Evolutionary conservation across 352 stramenopile species (phyloP), one percentile per base, ranked within the genome.

Genomic region (Phytophthora pluvialis): DNA sequence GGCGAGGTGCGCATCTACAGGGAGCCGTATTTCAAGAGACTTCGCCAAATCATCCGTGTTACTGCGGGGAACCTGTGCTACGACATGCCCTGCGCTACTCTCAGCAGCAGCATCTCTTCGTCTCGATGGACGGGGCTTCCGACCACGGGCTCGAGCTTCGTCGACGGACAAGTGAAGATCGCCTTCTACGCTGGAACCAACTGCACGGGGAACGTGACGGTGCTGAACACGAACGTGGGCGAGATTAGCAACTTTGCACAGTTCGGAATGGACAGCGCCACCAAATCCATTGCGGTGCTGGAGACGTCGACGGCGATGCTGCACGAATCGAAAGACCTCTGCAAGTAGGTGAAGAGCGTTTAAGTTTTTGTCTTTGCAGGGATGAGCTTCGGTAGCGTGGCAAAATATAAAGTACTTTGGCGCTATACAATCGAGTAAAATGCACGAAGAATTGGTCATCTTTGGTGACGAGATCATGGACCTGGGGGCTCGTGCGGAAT

Each of bases 1-100:
- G 59, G 59, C 4, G 65, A 73, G 35, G 35, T 69, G 13, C 65
- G 65, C 21, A 35, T 73, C 31, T 73, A 73, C 52, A 69, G 65
- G 35, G 65, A 60, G 8, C 36, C 66, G 7, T 6, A 60, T 12
- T 67, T 67, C 60, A 73, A 66, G 43, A 45, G 66, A 28, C 60
- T 73, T 21, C 60, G 60, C 7, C 60, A 50, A 0, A 59, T 70
- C 36, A 58, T 70, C 16, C 12, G 28, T 0, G 16, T 73, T 38
- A 62, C 60, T 3, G 35, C 26, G n/a, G 31, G 35, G 4, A 70
- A 73, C 33, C 25, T 65, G n/a, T 73, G 66, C 54, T 70, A 75
- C 46, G 56, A 67, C 50, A 68, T 68, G 55, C n/a, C 60, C 15
- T 70, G 66, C 39, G 33, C 18, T 12, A 12, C 42, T 15, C 33